Evolutionary conservation across 148 eudicot species (phyloP), one percentile per base, ranked within the genome.

Genomic region (Vaccinium darrowii): DNA sequence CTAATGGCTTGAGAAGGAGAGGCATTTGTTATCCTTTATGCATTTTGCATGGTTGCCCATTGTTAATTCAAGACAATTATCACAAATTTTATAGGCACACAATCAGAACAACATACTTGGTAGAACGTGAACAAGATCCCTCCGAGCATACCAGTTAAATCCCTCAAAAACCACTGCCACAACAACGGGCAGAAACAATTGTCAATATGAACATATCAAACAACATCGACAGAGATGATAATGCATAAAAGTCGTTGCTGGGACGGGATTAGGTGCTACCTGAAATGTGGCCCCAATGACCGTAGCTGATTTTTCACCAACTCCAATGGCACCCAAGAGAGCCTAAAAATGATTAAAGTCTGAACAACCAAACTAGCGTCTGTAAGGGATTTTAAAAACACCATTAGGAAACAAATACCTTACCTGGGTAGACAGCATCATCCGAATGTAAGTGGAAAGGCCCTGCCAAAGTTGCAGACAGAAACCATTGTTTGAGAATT

Each of bases 81-180:
- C 58, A 54, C 72, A 67, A 25, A 25, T 36, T 74, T 30, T 1
- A 60, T 62, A 49, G 52, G 67, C 3, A 2, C 12, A 69, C 74
- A 69, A 27, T 14, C 19, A 85, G 74, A 53, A 79, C 60, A 18
- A 50, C 80, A 56, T 49, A 94, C 99, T 98, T 94, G 96, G 87
- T 95, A 97, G 90, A 91, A 97, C n/a, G 99, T 93, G 91, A 97
- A 97, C 75, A 97, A 85, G 88, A 97, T 89, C 78, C 98, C 98
- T 81, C 99, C 99, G 67, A 97, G 96, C 99, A 97, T 97, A 91
- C 99, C 99, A 19, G 98, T 91, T 83, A 97, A 90, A 92, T 97
- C 99, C 89, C 99, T 93, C 92, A 97, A 85, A 90, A 97, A 97
- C 99, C 99, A 97, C 99, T 96, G 90, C 71, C 50, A 85, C 83